Evolutionary conservation across 2,329 filamentous ascomycete species (phyloP).

Genomic region (Exophiala calicioides): DNA sequence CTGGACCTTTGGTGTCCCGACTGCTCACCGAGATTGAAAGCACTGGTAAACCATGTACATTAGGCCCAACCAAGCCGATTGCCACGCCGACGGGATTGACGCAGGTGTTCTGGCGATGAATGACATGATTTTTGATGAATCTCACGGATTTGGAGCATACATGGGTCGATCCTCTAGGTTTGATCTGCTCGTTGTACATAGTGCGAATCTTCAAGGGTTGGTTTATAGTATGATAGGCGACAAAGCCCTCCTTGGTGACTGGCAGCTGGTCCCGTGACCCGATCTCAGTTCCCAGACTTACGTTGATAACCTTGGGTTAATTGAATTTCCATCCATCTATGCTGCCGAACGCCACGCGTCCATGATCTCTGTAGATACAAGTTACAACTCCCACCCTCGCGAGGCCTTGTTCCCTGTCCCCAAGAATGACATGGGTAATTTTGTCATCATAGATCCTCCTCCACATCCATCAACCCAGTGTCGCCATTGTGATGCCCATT

Average conservation of each 20-base stretch:
- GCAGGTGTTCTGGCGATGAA: slow-evolving; percentile 35
- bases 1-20: slow-evolving; percentile 53
- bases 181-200: background rate
- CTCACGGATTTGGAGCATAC: background rate
- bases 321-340: slow-evolving; percentile 4
- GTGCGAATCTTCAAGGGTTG: no score
- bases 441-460: slow-evolving; percentile 57
- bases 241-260: background rate
- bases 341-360: slow-evolving; percentile 20
- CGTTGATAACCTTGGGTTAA: no score
- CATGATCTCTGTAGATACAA: slow-evolving; percentile 19
- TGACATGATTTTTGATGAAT: slow-evolving; percentile 12
- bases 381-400: slow-evolving; percentile 18
- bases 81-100: slow-evolving; percentile 34
- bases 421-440: no score
- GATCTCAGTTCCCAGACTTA: slow-evolving; percentile 1
- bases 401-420: no score
- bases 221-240: no score
- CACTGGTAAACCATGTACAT: slow-evolving; percentile 38
- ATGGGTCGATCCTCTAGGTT: no score
- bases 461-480: slow-evolving; percentile 65
- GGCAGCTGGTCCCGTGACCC: no score
- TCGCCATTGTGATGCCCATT: slow-evolving; percentile 50
- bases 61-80: slow-evolving; percentile 35
- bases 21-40: slow-evolving; percentile 41